Base-by-base conservation (phyloP, 2,329 filamentous ascomycete genomes). In the Neocatenulostroma microsporum region DNA sequence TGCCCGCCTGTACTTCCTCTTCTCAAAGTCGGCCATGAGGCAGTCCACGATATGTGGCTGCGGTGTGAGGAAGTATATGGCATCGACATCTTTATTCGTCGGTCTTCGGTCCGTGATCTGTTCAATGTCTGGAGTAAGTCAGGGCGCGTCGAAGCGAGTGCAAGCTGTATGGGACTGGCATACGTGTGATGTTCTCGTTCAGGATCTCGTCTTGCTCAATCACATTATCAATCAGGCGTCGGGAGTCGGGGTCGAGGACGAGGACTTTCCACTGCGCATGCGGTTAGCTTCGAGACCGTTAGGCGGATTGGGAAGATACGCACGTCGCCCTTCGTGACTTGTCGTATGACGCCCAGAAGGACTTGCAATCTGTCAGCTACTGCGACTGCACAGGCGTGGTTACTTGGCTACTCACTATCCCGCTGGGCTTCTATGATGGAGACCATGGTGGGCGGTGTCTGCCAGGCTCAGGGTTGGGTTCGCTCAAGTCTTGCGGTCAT, bases 161-260 rank as follows among this genome's bases (percentile, higher is more conserved):
- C 13, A 8, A 14, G 20, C 26, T 15, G 9, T 13, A 7, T n/a
- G 18, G 20, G 26, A 23, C n/a, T 23, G 29, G 53, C 80, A 59
- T 73, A 94, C 88, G 94, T 50, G 88, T 89, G 63, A 98, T 84
- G 61, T 94, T 94, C 64, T 87, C 79, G 60, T 94, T 93, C 65
- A 98, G 81, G 49, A 98, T 93, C 56, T 95, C 86, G 76, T 98
- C 89, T 69, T 95, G 84, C 55, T 86, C 89, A 59, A 89, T 77
- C 30, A 85, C 83, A 70, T 89, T 94, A 64, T 94, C 82, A 53
- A 98, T 74, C 52, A 98, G 75, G 62, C 82, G 88, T 60, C 81
- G 80, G 59, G 85, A 88, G 39, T 70, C 73, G 50, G 84, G 80
- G 65, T 98, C 91, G 54, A 95, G 71, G 36, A 98, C 81, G 50